Percentiles rank a stretch among this genome's conserved stretches.
Evolutionary conservation across 352 stramenopile genomes (phyloP).

Genomic region (Phytophthora sojae): DNA sequence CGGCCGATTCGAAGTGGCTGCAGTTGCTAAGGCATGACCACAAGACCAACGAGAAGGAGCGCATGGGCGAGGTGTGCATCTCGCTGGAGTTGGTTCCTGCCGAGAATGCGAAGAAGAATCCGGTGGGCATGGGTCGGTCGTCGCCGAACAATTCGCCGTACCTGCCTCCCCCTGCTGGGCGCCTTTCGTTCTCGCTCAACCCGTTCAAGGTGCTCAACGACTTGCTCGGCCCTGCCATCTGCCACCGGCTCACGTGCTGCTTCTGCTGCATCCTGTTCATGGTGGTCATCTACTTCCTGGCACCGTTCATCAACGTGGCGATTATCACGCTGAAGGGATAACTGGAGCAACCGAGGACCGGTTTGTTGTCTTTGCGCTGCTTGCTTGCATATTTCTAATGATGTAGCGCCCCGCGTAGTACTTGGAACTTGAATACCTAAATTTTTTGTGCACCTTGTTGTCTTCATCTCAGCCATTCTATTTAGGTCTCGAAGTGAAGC

Average conservation of each 20-base stretch:
- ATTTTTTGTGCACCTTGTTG: conserved; percentile 10
- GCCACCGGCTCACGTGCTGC: conserved; percentile 85
- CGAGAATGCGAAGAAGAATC: conserved; percentile 82
- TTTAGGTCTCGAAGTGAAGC: neutral
- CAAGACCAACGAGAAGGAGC: conserved; percentile 81
- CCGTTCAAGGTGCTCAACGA: conserved; percentile 92
- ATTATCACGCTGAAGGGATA: conserved; percentile 75
- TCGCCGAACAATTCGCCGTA: conserved; percentile 95
- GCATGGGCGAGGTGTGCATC: conserved; percentile 89
- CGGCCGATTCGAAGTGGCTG: conserved; percentile 85
- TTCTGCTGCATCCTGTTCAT: conserved; percentile 89
- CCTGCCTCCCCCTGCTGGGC: conserved; percentile 88
- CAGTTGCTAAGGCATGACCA: conserved; percentile 86
- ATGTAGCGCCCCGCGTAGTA: conserved; percentile 18
- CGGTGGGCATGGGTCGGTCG: conserved; percentile 83
- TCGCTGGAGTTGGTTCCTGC: conserved; percentile 90
- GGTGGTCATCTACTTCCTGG: conserved; percentile 87
- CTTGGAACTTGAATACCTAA: conserved; percentile 23
- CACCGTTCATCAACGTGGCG: conserved; percentile 85
- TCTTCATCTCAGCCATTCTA: neutral
- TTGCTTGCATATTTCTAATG: conserved; percentile 18
- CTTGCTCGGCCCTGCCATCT: conserved; percentile 88
- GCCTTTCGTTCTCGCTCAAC: conserved; percentile 93
- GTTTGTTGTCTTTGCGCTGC: conserved; percentile 5
- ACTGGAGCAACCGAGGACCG: neutral